Evolutionary conservation across 169 alveolate genomes (phyloP).

Genomic region (Pseudocohnilembus persalinus): DNA sequence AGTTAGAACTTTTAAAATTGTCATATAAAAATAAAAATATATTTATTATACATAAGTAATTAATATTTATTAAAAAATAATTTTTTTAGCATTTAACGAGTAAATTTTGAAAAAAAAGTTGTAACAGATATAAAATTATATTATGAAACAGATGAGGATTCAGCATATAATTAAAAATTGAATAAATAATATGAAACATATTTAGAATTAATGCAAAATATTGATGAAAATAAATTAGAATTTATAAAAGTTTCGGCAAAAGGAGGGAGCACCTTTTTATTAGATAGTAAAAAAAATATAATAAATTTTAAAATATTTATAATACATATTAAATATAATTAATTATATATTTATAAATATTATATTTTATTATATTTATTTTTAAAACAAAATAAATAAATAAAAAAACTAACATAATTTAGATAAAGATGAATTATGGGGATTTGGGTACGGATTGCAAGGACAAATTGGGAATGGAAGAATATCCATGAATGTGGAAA

Average conservation of each 20-base stretch:
- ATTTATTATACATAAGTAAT: not conserved
- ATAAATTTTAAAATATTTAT: not conserved
- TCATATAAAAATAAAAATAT: no score
- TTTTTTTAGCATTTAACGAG: not conserved
- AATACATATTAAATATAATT: no score
- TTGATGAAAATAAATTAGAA: slow-evolving; percentile 12
- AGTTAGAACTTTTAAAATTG: no score
- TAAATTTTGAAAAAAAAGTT: no score
- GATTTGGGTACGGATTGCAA: slow-evolving; percentile 2
- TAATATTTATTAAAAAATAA: no score
- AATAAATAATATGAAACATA: no score
- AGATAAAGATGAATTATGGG: slow-evolving; percentile 29
- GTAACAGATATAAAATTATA: no score
- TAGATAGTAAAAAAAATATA: slow-evolving; percentile 4
- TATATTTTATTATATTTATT: no score
- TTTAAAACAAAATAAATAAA: not conserved
- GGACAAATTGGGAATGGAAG: slow-evolving; percentile 11
- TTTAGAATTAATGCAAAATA: not conserved
- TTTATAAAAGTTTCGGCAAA: slow-evolving; percentile 14
- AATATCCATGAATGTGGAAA: slow-evolving; percentile 1
- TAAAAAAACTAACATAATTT: not conserved
- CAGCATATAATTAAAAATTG: not conserved
- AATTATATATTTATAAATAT: no score
- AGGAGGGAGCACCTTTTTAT: not conserved
- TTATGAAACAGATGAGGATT: not conserved